Percentiles rank a stretch among this genome's conserved stretches.
Conservation (phyloP, 805 yeast genomes). For the Pichia deserticola region DNA sequence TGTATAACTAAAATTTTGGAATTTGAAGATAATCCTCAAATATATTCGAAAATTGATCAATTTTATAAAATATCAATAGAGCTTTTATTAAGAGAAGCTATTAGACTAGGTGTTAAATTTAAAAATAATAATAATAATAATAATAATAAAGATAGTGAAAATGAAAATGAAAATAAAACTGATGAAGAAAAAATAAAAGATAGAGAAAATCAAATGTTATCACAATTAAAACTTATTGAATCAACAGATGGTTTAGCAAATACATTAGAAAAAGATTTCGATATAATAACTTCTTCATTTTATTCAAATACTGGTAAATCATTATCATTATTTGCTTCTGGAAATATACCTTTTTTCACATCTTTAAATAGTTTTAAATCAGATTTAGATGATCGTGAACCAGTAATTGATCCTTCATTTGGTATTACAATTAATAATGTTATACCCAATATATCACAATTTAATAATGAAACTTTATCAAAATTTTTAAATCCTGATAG, state of each 20-base stretch:
- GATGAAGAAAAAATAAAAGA: slow-evolving; percentile 8
- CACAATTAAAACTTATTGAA: slow-evolving; percentile 25
- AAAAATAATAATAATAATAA: slow-evolving; percentile 1
- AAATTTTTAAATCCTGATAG: slow-evolving; percentile 34
- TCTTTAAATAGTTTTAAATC: slow-evolving; percentile 60
- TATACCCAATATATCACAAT: slow-evolving; percentile 42
- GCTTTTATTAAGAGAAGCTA: slow-evolving; percentile 54
- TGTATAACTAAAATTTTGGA: slow-evolving; percentile 41
- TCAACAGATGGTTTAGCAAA: slow-evolving; percentile 12
- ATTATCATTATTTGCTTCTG: slow-evolving; percentile 47
- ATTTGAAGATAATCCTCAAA: slow-evolving; percentile 40
- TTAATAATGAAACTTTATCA: slow-evolving; percentile 36
- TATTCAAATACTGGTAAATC: slow-evolving; percentile 56
- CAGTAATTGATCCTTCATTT: slow-evolving; percentile 46
- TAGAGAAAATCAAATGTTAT: slow-evolving; percentile 12
- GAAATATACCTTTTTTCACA: slow-evolving; percentile 73
- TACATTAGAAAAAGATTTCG: slow-evolving; percentile 45
- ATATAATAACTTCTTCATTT: slow-evolving; percentile 48
- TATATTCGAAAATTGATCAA: slow-evolving; percentile 49
- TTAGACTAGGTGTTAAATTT: slow-evolving; percentile 33
- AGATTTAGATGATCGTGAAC: slow-evolving; percentile 64
- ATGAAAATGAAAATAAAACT: slow-evolving; percentile 14
- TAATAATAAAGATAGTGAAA: slow-evolving; percentile 7
- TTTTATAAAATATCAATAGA: slow-evolving; percentile 59
- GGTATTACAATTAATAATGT: slow-evolving; percentile 62